Evolutionary conservation across 768 basidiomycete genomes (phyloP), one percentile per base, ranked within the genome.

Genomic region (Cytidiella melzeri): DNA sequence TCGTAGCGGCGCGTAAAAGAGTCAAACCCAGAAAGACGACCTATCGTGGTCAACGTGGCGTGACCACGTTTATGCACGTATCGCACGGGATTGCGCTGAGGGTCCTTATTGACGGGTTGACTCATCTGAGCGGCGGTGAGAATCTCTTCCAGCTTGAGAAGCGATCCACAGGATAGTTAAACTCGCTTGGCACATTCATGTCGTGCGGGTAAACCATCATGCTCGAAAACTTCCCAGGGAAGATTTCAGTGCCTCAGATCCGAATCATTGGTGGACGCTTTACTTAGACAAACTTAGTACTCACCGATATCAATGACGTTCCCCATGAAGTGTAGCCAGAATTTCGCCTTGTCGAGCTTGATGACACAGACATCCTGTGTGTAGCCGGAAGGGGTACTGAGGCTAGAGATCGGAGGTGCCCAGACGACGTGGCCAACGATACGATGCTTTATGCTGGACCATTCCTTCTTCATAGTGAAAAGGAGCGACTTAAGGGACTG

Each of bases 401-500:
- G 36, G 57, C 41, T 59, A 57, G 36, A 53, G 59, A 73, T 64
- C 42, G 66, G 59, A 28, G 70, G 72, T 11, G 72, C 57, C 68
- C 68, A 70, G 52, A 61, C 56, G 50, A 72, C 64, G 50, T 63
- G 55, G 21, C 73, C 72, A 51, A 71, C 67, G 34, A 71, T 61
- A 2, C 69, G 68, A 48, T 68, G 46, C 37, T 62, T 60, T 11
- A 43, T 37, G 37, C 66, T 55, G 43, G 45, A 19, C 70, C 68
- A 72, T 3, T 65, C 34, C 58, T 53, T 69, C 62, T 61, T 62
- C 41, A 71, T 51, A 18, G 45, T 56, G 10, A 55, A 56, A 53
- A 58, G 68, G 64, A 69, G 67, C 4, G 48, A 45, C 61, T 68
- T 69, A 62, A 63, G 60, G 41, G 39, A 46, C 21, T 53, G 43